Conservation (phyloP, 805 yeast genomes). For the Hagleromyces aurorensis region DNA sequence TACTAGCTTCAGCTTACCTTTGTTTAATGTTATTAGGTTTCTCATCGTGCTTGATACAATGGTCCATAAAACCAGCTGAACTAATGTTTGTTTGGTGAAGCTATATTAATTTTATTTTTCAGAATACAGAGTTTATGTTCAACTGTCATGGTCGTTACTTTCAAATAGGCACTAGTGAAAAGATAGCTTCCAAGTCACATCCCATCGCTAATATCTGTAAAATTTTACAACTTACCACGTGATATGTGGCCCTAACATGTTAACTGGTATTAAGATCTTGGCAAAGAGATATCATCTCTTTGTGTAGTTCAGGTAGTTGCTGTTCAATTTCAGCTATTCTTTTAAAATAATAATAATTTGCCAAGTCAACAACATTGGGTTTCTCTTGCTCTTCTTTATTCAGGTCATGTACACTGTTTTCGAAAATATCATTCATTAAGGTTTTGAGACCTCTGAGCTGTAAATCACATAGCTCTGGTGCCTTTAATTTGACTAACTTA, state of each 20-base stretch:
- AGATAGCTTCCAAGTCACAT: too few species aligned
- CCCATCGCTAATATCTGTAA: too few species aligned
- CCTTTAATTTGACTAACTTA: conserved; percentile 17
- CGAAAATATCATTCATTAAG: conserved; percentile 18
- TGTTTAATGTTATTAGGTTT: conserved; percentile 28
- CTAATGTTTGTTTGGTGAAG: too few species aligned
- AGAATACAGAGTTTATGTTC: too few species aligned
- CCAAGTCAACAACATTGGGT: conserved; percentile 20
- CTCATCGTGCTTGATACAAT: too few species aligned
- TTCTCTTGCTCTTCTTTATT: conserved; percentile 3
- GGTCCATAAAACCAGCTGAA: too few species aligned
- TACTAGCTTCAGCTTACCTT: conserved; percentile 24
- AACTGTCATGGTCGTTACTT: too few species aligned
- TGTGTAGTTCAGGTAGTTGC: conserved; percentile 18
- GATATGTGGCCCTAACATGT: conserved; percentile 3
- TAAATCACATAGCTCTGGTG: conserved; percentile 18
- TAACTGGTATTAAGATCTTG: background rate
- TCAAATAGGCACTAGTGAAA: too few species aligned
- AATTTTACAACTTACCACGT: too few species aligned
- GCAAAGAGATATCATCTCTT: conserved; percentile 8
- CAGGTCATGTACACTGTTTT: conserved; percentile 9
- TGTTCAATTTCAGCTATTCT: conserved; percentile 20
- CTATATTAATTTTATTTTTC: too few species aligned
- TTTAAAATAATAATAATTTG: conserved; percentile 23
- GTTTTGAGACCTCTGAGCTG: conserved; percentile 18